phyloP scores from a whole-genome alignment of 805 yeast species.

The Kluyveromyces lactis region DNA sequence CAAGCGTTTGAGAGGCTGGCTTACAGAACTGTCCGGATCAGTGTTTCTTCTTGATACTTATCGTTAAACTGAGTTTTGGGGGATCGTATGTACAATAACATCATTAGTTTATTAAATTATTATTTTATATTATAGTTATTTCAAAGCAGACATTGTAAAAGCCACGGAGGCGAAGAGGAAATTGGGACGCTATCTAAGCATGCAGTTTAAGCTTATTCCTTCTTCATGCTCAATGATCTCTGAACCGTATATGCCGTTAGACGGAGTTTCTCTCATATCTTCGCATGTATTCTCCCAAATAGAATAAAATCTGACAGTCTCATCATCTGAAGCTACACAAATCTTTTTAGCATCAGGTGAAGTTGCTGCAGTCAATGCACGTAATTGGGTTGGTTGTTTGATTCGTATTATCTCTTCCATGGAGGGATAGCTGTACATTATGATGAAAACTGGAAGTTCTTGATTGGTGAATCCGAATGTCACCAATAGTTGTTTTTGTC shows the following conservation, averaged over 20 bases:
- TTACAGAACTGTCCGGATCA: too few species aligned
- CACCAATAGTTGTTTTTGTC: constrained; percentile 56
- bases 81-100: too few species aligned
- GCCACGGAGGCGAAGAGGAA: too few species aligned
- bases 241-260: constrained; percentile 45
- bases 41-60: too few species aligned
- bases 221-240: constrained; percentile 50
- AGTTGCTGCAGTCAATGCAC: constrained; percentile 57
- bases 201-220: constrained; percentile 31
- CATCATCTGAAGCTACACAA: constrained; percentile 73
- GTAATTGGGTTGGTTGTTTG: constrained; percentile 39
- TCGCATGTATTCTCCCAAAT: constrained; percentile 48
- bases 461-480: constrained; percentile 74
- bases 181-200: not conserved
- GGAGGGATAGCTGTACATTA: constrained; percentile 61
- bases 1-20: too few species aligned
- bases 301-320: constrained; percentile 64
- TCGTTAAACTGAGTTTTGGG: too few species aligned
- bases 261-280: constrained; percentile 32
- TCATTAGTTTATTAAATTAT: too few species aligned
- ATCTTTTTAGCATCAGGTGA: constrained; percentile 58
- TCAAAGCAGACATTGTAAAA: too few species aligned
- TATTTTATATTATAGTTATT: too few species aligned
- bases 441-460: constrained; percentile 42
- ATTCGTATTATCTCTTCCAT: constrained; percentile 43